Evolutionary conservation across 371 early-diverging fungal genomes (phyloP), one percentile per base, ranked within the genome.

Genomic region (Smittium culicis): DNA sequence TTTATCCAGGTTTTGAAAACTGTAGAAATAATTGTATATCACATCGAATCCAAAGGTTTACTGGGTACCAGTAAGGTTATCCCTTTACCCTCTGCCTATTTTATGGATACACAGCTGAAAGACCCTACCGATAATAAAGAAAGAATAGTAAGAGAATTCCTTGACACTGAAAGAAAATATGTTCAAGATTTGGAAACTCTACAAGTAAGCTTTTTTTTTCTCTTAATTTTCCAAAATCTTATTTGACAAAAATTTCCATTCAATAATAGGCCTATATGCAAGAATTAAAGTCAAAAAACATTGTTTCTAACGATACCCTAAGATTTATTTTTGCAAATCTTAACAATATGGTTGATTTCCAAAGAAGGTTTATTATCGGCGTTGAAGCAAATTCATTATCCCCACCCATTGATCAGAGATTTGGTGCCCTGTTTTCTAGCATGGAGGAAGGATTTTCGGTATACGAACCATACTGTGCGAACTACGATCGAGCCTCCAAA

Each of bases 81-180:
- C 24, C 69, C 73, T 32, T 70, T 67, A 66, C 77, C 77, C 29
- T 76, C 79, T 55, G 69, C 73, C 30, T 66, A 72, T 62, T 79
- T 77, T 70, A 73, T 73, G 64, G 78, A 78, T 67, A 71, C 74
- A 0, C 69, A 70, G 69, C 79, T 80, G 16, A 82, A 83, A 70
- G 82, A 80, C 33, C 87, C 90, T 28, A 85, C 81, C 68, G 85
- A 88, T 75, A 87, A 91, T 77, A 86, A 93, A 33, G 88, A 91
- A 69, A 86, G 87, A 72, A 83, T 92, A 29, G 84, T 98, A 30
- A 77, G 83, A 34, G 98, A 98, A 78, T 74, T 96, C 35, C 76
- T 98, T 33, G 89, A 91, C 72, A 95, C 97, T 0, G 98, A 98
- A 77, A 82, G 96, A n/a, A 87, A 83, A 72, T 96, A 93, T 80